Base-by-base conservation (phyloP, 2,329 filamentous ascomycete species). In the Neurospora crassa region DNA sequence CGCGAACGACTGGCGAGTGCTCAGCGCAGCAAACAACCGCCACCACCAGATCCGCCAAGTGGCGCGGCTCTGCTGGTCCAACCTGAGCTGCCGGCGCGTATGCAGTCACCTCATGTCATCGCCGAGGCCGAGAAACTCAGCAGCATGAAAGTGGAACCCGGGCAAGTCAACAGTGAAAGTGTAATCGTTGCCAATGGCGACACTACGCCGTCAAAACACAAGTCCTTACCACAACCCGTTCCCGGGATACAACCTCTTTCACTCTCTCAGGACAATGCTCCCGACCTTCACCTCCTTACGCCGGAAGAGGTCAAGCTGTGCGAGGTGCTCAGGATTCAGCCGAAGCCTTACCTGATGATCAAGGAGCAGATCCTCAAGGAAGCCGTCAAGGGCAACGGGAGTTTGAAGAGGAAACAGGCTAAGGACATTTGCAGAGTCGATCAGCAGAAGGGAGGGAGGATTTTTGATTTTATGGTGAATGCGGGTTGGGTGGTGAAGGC, bases 381-480 rank as follows among this genome's bases (percentile, higher is more conserved):
- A 79, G 93, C 95, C 0, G 88, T 97, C 79, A 96, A 95, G 82
- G 90, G 90, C 72, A 95, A 96, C 72, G 96, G 96, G 0, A 88
- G 86, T 14, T 82, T 99, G 8, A 98, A 97, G 85, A 97, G 96
- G 86, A 98, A 97, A 82, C 91, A 95, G 76, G 94, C 94, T 2
- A 92, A 91, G 78, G 92, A 96, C 78, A 90, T 98, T 37, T 94
- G 92, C 78, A 82, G 90, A 79, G 87, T 98, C 69, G 95, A 98
- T 78, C 88, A 89, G 11, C 91, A 92, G 74, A 98, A 97, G 80
- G 91, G 92, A 0, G 90, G 91, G 20, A 87, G 93, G 75, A 89
- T 98, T 71, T 97, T 95, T 81, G 96, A 98, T 80, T 98, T 97
- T 79, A 94, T 97, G 83, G 92, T 97, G 74, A 92, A 94, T 78